Conservation (phyloP, 1,284 basidiomycete genomes). For the Ceratobasidium theobromae region DNA sequence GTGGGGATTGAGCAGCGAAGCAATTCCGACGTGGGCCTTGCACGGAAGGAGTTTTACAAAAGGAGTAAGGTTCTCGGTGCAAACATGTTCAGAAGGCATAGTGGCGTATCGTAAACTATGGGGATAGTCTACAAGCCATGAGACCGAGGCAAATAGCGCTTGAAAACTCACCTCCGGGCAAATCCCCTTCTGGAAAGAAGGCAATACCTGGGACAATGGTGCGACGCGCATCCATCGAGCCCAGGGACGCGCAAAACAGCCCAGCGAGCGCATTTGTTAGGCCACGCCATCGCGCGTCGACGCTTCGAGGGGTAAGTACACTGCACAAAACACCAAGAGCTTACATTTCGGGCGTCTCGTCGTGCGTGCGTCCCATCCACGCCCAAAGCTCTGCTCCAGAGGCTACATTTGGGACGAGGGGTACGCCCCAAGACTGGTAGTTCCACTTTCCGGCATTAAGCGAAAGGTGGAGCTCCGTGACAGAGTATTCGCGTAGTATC, state of each 20-base stretch:
- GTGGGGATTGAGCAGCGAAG: constrained; percentile 82
- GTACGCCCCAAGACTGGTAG: constrained; percentile 81
- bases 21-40: constrained; percentile 88
- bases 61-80: constrained; percentile 96
- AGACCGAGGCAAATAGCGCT: background rate
- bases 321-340: constrained; percentile 46
- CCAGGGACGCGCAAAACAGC: constrained; percentile 91
- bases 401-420: constrained; percentile 72
- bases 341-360: constrained; percentile 42
- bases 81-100: constrained; percentile 81
- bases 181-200: constrained; percentile 59
- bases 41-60: constrained; percentile 94
- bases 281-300: constrained; percentile 78
- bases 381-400: constrained; percentile 89
- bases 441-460: constrained; percentile 92
- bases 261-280: constrained; percentile 89
- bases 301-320: constrained; percentile 46
- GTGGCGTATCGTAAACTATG: constrained; percentile 72
- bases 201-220: constrained; percentile 64
- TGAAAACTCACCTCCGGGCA: constrained; percentile 45
- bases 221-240: constrained; percentile 68
- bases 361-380: constrained; percentile 56
- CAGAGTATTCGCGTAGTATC: constrained; percentile 78
- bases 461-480: constrained; percentile 83
- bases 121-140: constrained; percentile 36